These are phyloP conservation scores for Ormosia emarginata DNA, from an alignment of 306 rosid genomes.

Conservation along the genomic window DNA sequence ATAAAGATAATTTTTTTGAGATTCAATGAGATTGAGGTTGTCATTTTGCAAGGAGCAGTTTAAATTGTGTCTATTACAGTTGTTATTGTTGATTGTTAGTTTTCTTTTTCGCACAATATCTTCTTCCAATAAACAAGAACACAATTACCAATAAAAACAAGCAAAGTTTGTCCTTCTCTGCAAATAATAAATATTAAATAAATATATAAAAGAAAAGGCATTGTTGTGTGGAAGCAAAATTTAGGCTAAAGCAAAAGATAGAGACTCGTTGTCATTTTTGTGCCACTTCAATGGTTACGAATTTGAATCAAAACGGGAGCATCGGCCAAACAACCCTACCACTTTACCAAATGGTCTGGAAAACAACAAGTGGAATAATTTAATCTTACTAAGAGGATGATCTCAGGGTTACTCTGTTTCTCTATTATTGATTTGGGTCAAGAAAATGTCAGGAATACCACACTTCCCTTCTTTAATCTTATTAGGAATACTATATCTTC, in stretches of 20 bases:
- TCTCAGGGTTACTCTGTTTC: neutral
- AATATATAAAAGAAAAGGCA: neutral
- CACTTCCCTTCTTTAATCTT: too few species aligned
- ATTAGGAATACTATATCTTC: too few species aligned
- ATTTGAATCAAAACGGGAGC: neutral
- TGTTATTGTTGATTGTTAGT: constrained; percentile 15
- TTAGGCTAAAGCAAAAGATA: neutral
- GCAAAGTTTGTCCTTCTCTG: constrained; percentile 30
- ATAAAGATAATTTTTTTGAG: constrained; percentile 31
- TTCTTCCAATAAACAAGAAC: constrained; percentile 19
- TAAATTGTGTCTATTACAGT: constrained; percentile 14
- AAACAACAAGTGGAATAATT: neutral
- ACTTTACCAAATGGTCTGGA: neutral
- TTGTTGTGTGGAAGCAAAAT: neutral
- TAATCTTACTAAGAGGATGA: neutral
- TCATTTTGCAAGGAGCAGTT: constrained; percentile 16
- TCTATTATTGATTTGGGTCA: too few species aligned
- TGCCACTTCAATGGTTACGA: constrained; percentile 5
- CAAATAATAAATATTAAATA: neutral
- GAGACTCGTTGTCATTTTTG: neutral
- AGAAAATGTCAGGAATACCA: too few species aligned
- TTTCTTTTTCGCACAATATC: neutral
- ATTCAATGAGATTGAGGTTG: constrained; percentile 35
- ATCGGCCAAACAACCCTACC: neutral
- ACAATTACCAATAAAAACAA: constrained; percentile 37